These are phyloP conservation scores for Orychophragmus violaceus DNA, from an alignment of 345 rosid genomes.

Conservation along the genomic window DNA sequence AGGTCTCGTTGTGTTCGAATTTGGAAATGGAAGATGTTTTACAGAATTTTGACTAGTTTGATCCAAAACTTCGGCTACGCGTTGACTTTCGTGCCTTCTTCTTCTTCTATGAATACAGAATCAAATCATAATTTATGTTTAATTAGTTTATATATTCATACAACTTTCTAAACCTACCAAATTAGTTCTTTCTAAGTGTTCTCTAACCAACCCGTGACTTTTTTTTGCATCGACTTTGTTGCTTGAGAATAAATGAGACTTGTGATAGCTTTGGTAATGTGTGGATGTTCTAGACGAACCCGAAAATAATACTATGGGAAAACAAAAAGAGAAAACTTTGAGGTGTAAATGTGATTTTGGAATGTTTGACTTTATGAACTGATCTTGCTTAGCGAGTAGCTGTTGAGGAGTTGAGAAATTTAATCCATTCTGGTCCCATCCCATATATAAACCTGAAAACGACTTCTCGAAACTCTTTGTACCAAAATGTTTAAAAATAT, in stretches of 20 bases:
- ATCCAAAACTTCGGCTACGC: slow-evolving; percentile 11
- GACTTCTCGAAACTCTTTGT: not conserved
- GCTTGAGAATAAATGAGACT: not conserved
- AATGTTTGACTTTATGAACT: slow-evolving; percentile 24
- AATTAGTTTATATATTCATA: not conserved
- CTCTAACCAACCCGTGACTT: slow-evolving; percentile 13
- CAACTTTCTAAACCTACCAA: not conserved
- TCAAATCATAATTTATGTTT: not conserved
- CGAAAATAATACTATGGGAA: not conserved
- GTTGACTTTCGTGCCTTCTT: slow-evolving; percentile 9
- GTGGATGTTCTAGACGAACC: not conserved
- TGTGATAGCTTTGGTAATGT: not conserved
- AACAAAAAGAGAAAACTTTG: not conserved
- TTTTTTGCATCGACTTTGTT: not conserved
- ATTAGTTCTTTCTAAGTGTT: not conserved
- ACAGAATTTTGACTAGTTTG: slow-evolving; percentile 1
- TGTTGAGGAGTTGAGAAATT: slow-evolving; percentile 14
- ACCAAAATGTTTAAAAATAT: not conserved
- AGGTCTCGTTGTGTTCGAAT: slow-evolving; percentile 12
- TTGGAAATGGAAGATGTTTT: not conserved
- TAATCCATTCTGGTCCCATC: slow-evolving; percentile 9
- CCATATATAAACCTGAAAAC: too few species aligned
- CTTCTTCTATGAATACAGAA: not conserved
- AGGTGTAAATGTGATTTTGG: slow-evolving; percentile 17
- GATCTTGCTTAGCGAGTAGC: slow-evolving; percentile 9